Evolutionary conservation across 2,329 filamentous ascomycete genomes (phyloP), one percentile per base, ranked within the genome.

Genomic region (Samsoniella hepiali): DNA sequence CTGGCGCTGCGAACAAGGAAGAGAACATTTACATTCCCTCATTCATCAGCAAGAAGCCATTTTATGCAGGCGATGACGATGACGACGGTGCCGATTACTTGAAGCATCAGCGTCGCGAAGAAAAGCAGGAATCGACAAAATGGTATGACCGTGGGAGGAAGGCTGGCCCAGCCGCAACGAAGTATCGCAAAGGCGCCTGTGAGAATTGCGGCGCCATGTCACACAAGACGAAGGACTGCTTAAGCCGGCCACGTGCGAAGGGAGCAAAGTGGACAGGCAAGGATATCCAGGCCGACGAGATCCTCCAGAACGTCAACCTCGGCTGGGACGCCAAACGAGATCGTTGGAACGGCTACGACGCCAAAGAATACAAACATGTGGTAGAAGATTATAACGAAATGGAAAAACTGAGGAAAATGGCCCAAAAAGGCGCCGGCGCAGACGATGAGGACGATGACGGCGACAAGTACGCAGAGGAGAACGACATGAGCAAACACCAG

Each of bases 161-260:
- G 73, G 78, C 85, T 11, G 93, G 91, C 0, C 91, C 92, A 4
- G 93, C 93, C 1, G 93, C 94, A 58, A 99, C 95, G 68, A 99
- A 97, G 74, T 99, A 91, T 75, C 91, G 96, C 68, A 99, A 98
- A 80, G 95, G 96, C 72, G 94, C 95, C 60, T 99, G 95, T 79
- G 94, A 98, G 77, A 99, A 99, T 78, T 99, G 95, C 79, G 95
- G 95, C 71, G 89, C 93, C 64, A 96, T 98, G 91, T 93, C 91
- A 68, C 95, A 99, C 78, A 96, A 96, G 78, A 90, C 88, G 59
- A 97, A 96, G 73, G 94, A 98, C 72, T 99, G 95, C 73, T 78
- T 99, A 58, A 92, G 89, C 71, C 85, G 95, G 61, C 95, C 93
- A 36, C 86, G 95, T 64, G 96, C 96, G 58, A 88, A 89, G 63